Evolutionary conservation across 257 asterid genomes (phyloP), one percentile per base, ranked within the genome.

Genomic region (Handroanthus guayacan): DNA sequence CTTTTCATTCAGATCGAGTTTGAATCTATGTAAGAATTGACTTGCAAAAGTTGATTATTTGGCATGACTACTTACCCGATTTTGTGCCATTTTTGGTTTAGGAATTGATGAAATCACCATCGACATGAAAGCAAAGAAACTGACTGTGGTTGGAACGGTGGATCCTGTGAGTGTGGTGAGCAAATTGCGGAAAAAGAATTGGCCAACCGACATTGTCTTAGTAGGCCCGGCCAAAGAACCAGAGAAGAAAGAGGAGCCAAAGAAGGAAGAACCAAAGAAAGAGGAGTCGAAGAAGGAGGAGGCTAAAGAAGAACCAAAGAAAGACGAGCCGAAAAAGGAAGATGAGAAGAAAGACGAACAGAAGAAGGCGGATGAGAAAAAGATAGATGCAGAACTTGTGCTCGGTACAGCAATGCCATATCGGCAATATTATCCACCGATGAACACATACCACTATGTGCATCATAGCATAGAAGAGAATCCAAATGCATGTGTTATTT

Each of bases 401-500:
- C 56, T 88, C 6, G 81, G 80, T 9, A 62, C 74, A 0, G 69
- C 65, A 61, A 80, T 82, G 85, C 88, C 87, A 9, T 80, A 78
- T 67, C 72, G 89, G 60, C 91, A 77, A 31, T 86, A 83, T 47
- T 87, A 87, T 25, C 89, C 88, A 8, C 84, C 89, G 6, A 75
- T 82, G 86, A 78, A 84, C 80, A 78, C 85, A 14, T 83, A 80
- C 83, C 79, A 84, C 83, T 78, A 80, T 63, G 79, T 36, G 74
- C 82, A 86, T 50, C 93, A 88, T 71, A 84, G 90, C 89, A 86
- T 86, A 18, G 96, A 90, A 75, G 96, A 90, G 84, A 88, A 90
- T 78, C 93, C 96, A 34, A 90, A 86, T 72, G 85, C 90, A 3
- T 90, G 96, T 57, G 84, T 71, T 6, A 88, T 89, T 7, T 79